Conservation (phyloP, 148 eudicot species). For the Heliosperma pusillum region DNA sequence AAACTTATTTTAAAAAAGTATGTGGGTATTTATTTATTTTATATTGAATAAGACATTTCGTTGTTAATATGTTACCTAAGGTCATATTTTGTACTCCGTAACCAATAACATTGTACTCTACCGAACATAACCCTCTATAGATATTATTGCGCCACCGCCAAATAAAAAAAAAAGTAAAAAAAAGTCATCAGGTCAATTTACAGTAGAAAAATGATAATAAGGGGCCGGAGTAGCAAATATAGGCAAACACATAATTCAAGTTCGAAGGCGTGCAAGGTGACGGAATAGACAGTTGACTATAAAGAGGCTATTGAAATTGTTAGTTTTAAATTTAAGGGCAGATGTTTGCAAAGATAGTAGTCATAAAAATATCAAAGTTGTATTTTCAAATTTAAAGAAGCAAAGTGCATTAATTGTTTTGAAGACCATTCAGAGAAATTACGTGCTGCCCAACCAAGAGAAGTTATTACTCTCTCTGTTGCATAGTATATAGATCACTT, state of each 20-base stretch:
- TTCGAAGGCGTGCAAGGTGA: not conserved
- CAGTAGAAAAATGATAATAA: not conserved
- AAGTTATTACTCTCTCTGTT: too few relatives aligned
- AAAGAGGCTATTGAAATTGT: not conserved
- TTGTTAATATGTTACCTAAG: too few relatives aligned
- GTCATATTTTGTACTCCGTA: too few relatives aligned
- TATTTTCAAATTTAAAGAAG: not conserved
- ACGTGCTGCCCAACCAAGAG: too few relatives aligned
- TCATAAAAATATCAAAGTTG: not conserved
- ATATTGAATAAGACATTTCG: too few relatives aligned
- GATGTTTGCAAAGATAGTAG: not conserved
- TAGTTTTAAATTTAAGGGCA: not conserved
- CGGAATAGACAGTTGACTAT: not conserved
- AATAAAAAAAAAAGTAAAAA: too few relatives aligned
- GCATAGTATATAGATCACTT: too few relatives aligned
- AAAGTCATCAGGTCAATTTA: not conserved
- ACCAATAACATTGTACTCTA: too few relatives aligned
- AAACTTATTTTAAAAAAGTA: too few relatives aligned
- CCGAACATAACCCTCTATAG: too few relatives aligned
- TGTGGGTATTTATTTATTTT: too few relatives aligned
- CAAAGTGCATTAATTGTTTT: conserved; percentile 4
- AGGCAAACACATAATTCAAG: conserved; percentile 11
- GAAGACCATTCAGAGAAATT: conserved; percentile 1
- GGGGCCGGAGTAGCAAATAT: not conserved
- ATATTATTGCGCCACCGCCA: too few relatives aligned